phyloP scores from a whole-genome alignment of 2,329 filamentous ascomycete genomes.

The Fusarium keratoplasticum region DNA sequence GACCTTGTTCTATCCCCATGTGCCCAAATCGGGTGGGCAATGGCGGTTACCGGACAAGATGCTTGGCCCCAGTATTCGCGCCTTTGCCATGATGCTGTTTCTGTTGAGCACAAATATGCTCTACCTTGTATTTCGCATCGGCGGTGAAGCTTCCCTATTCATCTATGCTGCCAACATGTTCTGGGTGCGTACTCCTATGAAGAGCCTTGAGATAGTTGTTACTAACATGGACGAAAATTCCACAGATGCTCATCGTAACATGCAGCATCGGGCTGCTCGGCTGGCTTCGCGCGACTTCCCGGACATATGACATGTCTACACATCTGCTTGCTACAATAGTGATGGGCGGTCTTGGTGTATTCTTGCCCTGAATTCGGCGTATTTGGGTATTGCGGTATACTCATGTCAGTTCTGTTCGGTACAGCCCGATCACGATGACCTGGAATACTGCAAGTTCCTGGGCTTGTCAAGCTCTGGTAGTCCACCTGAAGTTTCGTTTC shows the following conservation, averaged over 20 bases:
- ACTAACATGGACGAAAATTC: neutral
- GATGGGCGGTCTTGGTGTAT: slow-evolving; percentile 1
- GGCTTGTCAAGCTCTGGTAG: neutral
- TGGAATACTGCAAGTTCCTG: neutral
- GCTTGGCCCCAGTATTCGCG: slow-evolving; percentile 4
- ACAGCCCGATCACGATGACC: neutral
- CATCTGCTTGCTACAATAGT: slow-evolving; percentile 1
- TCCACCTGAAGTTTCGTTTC: neutral
- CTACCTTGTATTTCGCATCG: slow-evolving; percentile 14
- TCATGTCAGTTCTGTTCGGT: neutral
- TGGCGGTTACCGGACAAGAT: slow-evolving; percentile 24
- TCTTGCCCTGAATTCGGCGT: neutral
- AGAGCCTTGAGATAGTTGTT: neutral
- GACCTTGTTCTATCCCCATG: neutral
- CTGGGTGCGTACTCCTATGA: slow-evolving; percentile 9
- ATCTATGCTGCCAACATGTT: slow-evolving; percentile 1
- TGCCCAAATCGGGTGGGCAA: neutral
- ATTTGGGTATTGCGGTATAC: neutral
- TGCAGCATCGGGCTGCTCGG: neutral
- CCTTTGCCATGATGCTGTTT: slow-evolving; percentile 10
- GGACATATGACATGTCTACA: neutral
- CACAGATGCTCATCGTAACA: neutral
- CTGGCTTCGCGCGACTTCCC: neutral
- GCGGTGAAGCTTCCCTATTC: neutral
- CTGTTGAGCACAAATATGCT: slow-evolving; percentile 17